Evolutionary conservation across 2,329 filamentous ascomycete genomes (phyloP), one percentile per base, ranked within the genome.

Genomic region (Arthrobotrys pseudoclavata): DNA sequence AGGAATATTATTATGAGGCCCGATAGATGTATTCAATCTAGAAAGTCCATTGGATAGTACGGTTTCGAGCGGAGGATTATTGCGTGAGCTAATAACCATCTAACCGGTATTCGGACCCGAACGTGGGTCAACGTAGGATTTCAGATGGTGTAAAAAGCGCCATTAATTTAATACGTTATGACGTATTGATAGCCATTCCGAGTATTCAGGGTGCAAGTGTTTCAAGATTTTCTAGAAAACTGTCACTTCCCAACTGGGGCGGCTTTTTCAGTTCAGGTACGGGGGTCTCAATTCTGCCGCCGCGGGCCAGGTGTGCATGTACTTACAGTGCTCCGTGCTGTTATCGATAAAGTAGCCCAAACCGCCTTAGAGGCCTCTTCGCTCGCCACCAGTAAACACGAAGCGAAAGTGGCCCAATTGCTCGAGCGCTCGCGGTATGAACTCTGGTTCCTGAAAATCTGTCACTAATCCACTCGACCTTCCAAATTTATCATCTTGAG

Each of bases 141-240:
- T 29, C 45, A 18, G 42, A 75, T 50, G 63, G 50, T 20, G 24
- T 20, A 55, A 55, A 45, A 47, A 45, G n/a, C 42, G 42, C 61
- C 6, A 48, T 52, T 26, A 13, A n/a, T 1, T 20, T 1, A 1
- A 45, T 12, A 20, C 42, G 20, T 18, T 34, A 69, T 66, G 72
- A 76, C 57, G 53, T 62, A 50, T 50, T 20, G 3, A 76, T 64
- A 20, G 40, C n/a, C 40, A 40, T 50, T 76, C 57, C 55, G 34
- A 45, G 29, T 26, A 52, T 66, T 60, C 57, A 64, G 50, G 48
- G 50, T 7, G 9, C 15, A 53, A 64, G 66, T 60, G 72, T 76
- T 76, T 76, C 66, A 76, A n/a, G 72, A 66, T 61, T 20, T 76
- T 76, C 72, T 76, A 76, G 72, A 76, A 76, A 37, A 37, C 34